A percentile compares a stretch with the other conserved stretches of the same genome.
Conservation (phyloP, 2,329 filamentous ascomycete species). For the Fusarium keratoplasticum region DNA sequence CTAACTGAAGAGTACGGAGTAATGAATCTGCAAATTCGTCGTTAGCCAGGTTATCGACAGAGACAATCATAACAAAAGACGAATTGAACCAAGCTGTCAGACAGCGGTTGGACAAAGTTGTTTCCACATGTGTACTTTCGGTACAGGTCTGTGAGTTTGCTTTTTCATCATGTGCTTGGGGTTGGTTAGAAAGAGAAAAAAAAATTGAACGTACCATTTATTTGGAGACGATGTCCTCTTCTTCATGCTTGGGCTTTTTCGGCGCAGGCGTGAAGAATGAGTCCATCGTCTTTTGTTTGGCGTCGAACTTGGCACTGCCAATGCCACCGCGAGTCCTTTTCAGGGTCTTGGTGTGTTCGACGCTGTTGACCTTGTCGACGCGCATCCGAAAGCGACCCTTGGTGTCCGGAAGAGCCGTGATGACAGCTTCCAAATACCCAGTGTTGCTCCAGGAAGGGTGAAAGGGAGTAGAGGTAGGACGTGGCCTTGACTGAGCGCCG, state of each 20-base stretch:
- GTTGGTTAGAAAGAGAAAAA: conserved; percentile 25
- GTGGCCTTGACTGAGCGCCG: conserved; percentile 18
- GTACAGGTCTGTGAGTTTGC: conserved; percentile 87
- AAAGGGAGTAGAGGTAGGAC: conserved; percentile 19
- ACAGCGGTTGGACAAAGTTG: conserved; percentile 85
- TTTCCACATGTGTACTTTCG: conserved; percentile 76
- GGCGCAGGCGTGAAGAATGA: conserved; percentile 74
- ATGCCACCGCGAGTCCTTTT: conserved; percentile 87
- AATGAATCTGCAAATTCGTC: conserved; percentile 26
- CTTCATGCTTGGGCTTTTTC: conserved; percentile 44
- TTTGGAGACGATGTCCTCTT: conserved; percentile 32
- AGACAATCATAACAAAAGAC: conserved; percentile 41
- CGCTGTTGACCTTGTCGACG: conserved; percentile 74
- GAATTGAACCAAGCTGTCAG: conserved; percentile 62
- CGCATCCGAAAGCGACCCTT: conserved; percentile 46
- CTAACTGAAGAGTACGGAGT: not conserved
- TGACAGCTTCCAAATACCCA: conserved; percentile 55
- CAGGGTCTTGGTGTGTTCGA: conserved; percentile 77
- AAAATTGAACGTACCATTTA: conserved; percentile 54
- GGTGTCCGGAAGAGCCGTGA: conserved; percentile 23
- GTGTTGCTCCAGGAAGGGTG: conserved; percentile 65
- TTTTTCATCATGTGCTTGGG: conserved; percentile 72
- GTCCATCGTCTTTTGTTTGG: conserved; percentile 79
- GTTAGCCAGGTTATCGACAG: conserved; percentile 37
- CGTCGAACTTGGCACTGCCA: conserved; percentile 81